Evolutionary conservation across 169 alveolate species (phyloP).

Genomic region (Besnoitia besnoiti): DNA sequence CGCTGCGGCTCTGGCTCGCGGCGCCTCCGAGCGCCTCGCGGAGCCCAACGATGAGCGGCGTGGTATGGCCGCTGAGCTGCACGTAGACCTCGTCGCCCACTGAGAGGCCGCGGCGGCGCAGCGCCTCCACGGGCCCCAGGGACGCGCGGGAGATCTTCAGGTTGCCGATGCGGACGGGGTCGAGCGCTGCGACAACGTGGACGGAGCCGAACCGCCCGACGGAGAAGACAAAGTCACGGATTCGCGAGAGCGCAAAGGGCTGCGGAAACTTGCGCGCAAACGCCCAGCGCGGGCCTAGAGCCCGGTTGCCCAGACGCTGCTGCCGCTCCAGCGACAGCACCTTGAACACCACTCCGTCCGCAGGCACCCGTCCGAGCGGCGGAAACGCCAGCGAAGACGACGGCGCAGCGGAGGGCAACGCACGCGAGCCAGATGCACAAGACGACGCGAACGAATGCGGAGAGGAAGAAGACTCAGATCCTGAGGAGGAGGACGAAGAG

Average conservation of each 20-base stretch:
- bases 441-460: neutral
- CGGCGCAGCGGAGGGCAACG: neutral
- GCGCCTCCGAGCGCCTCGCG: neutral
- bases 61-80: neutral
- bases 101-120: neutral
- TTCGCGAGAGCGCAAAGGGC: neutral
- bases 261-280: slow-evolving; percentile 16
- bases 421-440: neutral
- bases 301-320: neutral
- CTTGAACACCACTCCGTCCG: slow-evolving; percentile 11
- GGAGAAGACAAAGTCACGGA: neutral
- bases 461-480: neutral
- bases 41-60: neutral
- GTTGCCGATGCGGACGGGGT: neutral
- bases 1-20: neutral
- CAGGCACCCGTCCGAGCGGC: neutral
- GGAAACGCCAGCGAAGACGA: neutral
- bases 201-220: neutral
- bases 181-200: neutral
- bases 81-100: slow-evolving; percentile 32
- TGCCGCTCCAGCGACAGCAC: neutral
- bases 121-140: neutral
- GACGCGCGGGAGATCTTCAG: neutral
- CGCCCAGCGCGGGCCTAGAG: neutral
- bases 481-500: neutral